phyloP scores from a whole-genome alignment of 352 stramenopile genomes.

The Heterotrichella gracilis region DNA sequence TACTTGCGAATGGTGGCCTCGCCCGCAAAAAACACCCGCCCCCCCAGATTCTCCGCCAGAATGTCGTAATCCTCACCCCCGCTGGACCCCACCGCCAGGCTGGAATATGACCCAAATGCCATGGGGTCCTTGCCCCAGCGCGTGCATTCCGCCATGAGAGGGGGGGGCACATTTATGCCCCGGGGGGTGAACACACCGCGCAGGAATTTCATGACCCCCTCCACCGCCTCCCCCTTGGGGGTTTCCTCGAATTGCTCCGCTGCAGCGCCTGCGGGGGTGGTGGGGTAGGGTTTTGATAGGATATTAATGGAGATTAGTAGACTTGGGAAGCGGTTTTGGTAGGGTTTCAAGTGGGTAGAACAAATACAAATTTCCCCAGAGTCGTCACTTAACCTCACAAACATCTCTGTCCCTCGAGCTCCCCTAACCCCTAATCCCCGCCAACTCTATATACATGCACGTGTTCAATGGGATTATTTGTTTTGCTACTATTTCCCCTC shows the following conservation, averaged over 20 bases:
- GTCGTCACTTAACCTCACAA: too few species aligned
- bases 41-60: constrained; percentile 16
- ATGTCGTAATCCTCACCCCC: constrained; percentile 27
- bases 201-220: constrained; percentile 29
- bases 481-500: too few species aligned
- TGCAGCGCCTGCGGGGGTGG: too few species aligned
- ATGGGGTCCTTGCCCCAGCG: constrained; percentile 31
- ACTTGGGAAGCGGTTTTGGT: too few species aligned
- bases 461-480: too few species aligned
- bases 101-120: constrained; percentile 26
- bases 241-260: constrained; percentile 29
- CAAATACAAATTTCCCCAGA: too few species aligned
- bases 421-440: too few species aligned
- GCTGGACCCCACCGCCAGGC: constrained; percentile 30
- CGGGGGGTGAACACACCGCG: constrained; percentile 29
- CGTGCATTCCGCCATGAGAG: constrained; percentile 32
- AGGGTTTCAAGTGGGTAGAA: too few species aligned
- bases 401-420: too few species aligned
- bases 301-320: too few species aligned
- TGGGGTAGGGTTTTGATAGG: too few species aligned
- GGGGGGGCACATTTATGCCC: constrained; percentile 22
- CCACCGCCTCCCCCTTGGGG: constrained; percentile 28
- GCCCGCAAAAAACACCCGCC: constrained; percentile 34
- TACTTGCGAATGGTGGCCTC: constrained; percentile 38
- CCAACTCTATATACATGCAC: too few species aligned